These are phyloP conservation scores for Primulina tabacum DNA, from an alignment of 257 asterid species.

Conservation along the genomic window DNA sequence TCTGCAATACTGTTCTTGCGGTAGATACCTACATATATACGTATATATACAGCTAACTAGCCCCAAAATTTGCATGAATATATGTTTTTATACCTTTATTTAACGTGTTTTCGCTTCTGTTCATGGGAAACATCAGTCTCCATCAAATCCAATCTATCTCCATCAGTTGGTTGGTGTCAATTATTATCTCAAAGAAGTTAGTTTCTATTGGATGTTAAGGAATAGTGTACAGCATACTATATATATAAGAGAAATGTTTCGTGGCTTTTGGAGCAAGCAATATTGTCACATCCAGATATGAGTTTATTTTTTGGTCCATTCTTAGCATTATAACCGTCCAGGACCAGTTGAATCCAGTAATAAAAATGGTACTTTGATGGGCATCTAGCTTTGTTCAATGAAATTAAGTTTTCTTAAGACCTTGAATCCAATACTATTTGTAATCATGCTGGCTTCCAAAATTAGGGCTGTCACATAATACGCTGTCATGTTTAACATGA, in stretches of 20 bases:
- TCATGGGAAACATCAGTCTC: conserved; percentile 10
- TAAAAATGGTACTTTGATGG: neutral
- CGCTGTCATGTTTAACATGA: neutral
- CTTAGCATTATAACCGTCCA: neutral
- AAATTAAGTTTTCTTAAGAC: no score
- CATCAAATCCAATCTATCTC: conserved; percentile 21
- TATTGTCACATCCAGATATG: neutral
- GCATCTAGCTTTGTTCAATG: neutral
- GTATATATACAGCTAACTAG: neutral
- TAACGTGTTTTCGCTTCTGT: neutral
- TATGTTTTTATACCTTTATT: neutral
- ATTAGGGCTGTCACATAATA: neutral
- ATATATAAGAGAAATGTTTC: no score
- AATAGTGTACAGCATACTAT: no score
- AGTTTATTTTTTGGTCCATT: neutral
- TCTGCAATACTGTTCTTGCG: conserved; percentile 95
- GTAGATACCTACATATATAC: conserved; percentile 32
- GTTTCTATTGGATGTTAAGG: no score
- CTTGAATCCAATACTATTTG: no score
- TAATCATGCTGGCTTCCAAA: no score
- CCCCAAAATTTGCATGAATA: neutral
- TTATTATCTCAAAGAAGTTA: neutral
- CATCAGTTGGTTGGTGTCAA: neutral
- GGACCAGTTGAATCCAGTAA: neutral
- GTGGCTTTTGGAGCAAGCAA: no score